Conservation (phyloP, 2,329 filamentous ascomycete genomes). For the Xylariaceae sp. region DNA sequence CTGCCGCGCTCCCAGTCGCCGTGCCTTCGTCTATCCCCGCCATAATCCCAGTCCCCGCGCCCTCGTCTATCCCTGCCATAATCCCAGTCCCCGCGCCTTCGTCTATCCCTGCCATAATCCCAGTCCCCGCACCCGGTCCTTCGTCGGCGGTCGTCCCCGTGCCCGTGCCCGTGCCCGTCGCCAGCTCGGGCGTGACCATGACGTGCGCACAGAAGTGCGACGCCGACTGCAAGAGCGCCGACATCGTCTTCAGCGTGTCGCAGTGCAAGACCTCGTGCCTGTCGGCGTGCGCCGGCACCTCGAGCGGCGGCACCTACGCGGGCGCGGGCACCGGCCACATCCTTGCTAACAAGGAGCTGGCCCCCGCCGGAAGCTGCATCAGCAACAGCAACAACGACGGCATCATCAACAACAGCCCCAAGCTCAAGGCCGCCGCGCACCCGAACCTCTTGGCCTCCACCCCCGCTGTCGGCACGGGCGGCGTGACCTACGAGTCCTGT, state of each 20-base stretch:
- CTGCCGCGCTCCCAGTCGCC: background rate
- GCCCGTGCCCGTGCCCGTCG: background rate
- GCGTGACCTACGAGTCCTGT: constrained; percentile 9
- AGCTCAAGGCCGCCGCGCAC: constrained; percentile 8
- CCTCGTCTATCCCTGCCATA: background rate
- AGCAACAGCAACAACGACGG: constrained; percentile 8
- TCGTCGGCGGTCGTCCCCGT: background rate
- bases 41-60: background rate
- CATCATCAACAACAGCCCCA: constrained; percentile 5
- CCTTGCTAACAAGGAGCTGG: background rate
- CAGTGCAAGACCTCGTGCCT: constrained; percentile 13
- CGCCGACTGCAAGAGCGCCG: constrained; percentile 15
- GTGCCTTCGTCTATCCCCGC: background rate
- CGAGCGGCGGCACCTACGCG: background rate
- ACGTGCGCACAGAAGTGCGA: constrained; percentile 12
- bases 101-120: background rate
- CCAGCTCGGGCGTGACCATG: too few relatives aligned
- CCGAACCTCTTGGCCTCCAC: constrained; percentile 1
- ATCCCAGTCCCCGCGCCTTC: background rate
- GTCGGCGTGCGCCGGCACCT: background rate
- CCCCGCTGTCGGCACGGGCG: background rate
- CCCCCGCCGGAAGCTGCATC: background rate
- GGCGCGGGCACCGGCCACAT: background rate
- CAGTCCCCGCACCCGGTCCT: background rate
- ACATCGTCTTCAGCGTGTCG: constrained; percentile 13